A percentile compares a stretch with the other conserved stretches of the same genome.
Evolutionary conservation across 176 grass and related monocot genomes (phyloP).

Genomic region (Alloteropsis semialata): DNA sequence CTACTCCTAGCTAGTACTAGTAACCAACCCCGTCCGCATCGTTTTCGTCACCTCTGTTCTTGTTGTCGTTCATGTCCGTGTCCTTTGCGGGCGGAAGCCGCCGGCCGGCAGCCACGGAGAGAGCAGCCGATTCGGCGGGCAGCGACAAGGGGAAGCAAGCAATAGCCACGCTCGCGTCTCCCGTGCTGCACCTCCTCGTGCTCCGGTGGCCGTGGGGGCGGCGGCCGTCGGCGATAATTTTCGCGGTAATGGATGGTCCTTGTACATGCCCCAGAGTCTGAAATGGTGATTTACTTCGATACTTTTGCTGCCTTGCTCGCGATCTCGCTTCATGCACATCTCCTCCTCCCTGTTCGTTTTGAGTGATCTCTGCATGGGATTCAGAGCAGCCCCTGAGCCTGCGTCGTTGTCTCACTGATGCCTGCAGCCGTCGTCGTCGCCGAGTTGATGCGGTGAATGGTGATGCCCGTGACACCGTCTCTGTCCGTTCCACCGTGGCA

Average conservation of each 20-base stretch:
- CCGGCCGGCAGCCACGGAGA: not conserved
- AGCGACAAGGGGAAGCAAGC: not conserved
- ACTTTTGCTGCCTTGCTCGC: not conserved
- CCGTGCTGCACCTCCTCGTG: not conserved
- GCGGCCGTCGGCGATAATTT: slow-evolving; percentile 20
- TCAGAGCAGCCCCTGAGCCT: not conserved
- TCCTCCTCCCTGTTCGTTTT: not conserved
- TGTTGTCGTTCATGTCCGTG: not conserved
- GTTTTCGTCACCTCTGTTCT: slow-evolving; percentile 10
- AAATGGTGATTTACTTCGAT: not conserved
- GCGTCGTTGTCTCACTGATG: not conserved
- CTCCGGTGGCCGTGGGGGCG: not conserved
- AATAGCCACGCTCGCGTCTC: too few species aligned
- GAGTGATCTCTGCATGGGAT: not conserved
- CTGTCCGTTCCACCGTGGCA: slow-evolving; percentile 9
- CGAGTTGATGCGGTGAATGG: not conserved
- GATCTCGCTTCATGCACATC: not conserved
- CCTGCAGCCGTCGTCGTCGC: not conserved
- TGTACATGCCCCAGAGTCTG: slow-evolving; percentile 19
- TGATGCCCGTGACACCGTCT: not conserved
- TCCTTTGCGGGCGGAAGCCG: not conserved
- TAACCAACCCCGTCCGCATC: not conserved
- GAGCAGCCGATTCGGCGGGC: not conserved
- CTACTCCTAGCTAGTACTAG: not conserved
- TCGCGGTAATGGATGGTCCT: slow-evolving; percentile 10